Evolutionary conservation across 1,284 basidiomycete genomes (phyloP), one percentile per base, ranked within the genome.

Genomic region (Pyrrhoderma lamaoense): DNA sequence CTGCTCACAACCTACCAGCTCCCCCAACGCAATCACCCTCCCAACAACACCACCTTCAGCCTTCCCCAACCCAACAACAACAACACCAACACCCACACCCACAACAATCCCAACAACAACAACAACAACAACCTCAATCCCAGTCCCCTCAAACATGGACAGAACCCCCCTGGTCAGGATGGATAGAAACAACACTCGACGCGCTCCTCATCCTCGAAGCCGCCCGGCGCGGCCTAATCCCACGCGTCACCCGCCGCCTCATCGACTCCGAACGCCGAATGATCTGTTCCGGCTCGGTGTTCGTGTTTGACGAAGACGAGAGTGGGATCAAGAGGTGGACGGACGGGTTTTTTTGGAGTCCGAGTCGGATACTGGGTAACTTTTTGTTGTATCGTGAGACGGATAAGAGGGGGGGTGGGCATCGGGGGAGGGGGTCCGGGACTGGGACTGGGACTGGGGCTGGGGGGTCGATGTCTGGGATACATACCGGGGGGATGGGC

Each of bases 301-400:
- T 97, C 63, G 94, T 98, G 54, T 98, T 98, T 65, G 93, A 99
- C 67, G 94, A 97, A 71, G 85, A 91, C 60, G 93, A 97, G 68
- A 93, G 90, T 61, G 93, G 93, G 35, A 98, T 99, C 74, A 97
- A 96, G 71, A 79, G 95, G 46, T 98, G 95, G 94, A 99, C 95
- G 0, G 94, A 99, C 68, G 94, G 94, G 3, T 85, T 92, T 65
- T 88, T 90, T 62, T 98, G 94, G 95, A 84, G 81, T 57, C 86
- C 85, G 1, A 82, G 84, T 54, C 74, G 91, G 45, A 93, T 97
- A 40, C 73, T 97, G 43, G 91, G 90, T 62, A 98, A 98, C 69
- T 98, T 97, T 65, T 73, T 98, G 64, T 81, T 95, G 52, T 96
- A 96, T 68, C 83, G 92, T 56, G 92, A 95, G 68, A 92, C 89